Conservation (phyloP, 768 basidiomycete species). For the Neoboletus subvelutipes region DNA sequence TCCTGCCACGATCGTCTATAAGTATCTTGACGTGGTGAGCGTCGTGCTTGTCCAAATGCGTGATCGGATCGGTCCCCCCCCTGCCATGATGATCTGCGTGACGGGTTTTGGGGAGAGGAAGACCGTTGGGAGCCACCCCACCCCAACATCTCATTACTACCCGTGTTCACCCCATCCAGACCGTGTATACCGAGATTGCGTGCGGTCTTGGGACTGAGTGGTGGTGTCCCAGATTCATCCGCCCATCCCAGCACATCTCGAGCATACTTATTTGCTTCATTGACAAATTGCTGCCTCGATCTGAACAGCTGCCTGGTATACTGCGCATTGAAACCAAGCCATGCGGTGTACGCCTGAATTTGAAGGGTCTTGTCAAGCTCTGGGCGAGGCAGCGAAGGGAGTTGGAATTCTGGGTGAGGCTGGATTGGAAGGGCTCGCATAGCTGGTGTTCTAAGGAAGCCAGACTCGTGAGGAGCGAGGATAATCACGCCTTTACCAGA, state of each 20-base stretch:
- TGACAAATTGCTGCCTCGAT: slow-evolving; percentile 41
- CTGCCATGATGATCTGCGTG: slow-evolving; percentile 13
- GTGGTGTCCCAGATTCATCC: slow-evolving; percentile 33
- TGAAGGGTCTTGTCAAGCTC: slow-evolving; percentile 42
- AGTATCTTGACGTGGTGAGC: slow-evolving; percentile 3
- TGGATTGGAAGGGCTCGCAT: slow-evolving; percentile 44
- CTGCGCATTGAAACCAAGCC: slow-evolving; percentile 57
- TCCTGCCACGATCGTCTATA: slow-evolving; percentile 2
- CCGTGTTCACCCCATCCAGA: slow-evolving; percentile 27
- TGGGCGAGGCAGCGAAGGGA: slow-evolving; percentile 23
- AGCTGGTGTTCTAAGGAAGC: slow-evolving; percentile 44
- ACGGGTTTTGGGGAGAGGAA: slow-evolving; percentile 1
- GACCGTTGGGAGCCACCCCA: slow-evolving; percentile 1
- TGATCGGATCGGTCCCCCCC: slow-evolving; percentile 1
- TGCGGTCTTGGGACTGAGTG: slow-evolving; percentile 42
- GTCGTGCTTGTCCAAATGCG: slow-evolving; percentile 1
- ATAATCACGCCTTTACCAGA: slow-evolving; percentile 59
- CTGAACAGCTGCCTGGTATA: slow-evolving; percentile 38
- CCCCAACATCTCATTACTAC: neutral
- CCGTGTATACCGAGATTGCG: slow-evolving; percentile 53
- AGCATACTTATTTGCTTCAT: slow-evolving; percentile 39
- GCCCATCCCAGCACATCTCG: slow-evolving; percentile 39
- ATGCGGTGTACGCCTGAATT: slow-evolving; percentile 51
- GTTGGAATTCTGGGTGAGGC: slow-evolving; percentile 25
- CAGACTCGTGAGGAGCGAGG: slow-evolving; percentile 49